Base-by-base conservation (phyloP, 768 basidiomycete species). In the Phlebiopsis flavidoalba region DNA sequence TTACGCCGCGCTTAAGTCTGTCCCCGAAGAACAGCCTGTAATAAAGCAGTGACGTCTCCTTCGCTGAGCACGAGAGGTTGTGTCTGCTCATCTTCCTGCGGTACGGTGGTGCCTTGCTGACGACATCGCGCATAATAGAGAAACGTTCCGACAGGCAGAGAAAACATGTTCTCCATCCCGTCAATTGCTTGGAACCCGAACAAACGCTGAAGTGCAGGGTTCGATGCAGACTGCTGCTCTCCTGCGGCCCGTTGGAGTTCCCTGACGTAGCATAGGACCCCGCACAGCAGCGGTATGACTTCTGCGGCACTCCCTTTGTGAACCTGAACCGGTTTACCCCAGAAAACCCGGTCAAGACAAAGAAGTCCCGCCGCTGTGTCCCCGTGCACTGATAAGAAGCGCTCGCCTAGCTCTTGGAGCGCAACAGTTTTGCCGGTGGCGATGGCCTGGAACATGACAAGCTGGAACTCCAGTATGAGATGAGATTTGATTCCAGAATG, bases 331-430 rank as follows among this genome's bases (percentile, higher is more conserved):
- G 71, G 64, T 10, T 59, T 57, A 10, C 63, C 57, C 12, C 17
- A 43, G 63, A 79, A 82, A 47, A 71, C 65, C 58, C 77, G 75
- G 61, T 83, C 77, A 11, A 82, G 64, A 55, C 79, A 79, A 5
- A 83, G 70, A 0, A 81, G 62, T 10, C 77, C 76, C 0, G 77
- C 72, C 7, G 72, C 56, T 19, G 19, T 19, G 50, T 61, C 53
- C 8, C 19, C 14, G 15, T 58, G 57, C 26, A 60, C 57, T 8
- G 51, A 17, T 24, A 65, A 56, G 60, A 83, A 79, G 17, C 45
- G 37, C 3, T 46, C n/a, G 0, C 73, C 77, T 4, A 83, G 67
- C 7, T 60, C 50, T 11, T 65, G 59, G 6, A 85, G 75, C 8
- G 63, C 40, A 0, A 37, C 33, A 1, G 64, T 31, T 24, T 76